Conservation (phyloP, 139 green algal genomes). For the Pleodorina starrii region DNA sequence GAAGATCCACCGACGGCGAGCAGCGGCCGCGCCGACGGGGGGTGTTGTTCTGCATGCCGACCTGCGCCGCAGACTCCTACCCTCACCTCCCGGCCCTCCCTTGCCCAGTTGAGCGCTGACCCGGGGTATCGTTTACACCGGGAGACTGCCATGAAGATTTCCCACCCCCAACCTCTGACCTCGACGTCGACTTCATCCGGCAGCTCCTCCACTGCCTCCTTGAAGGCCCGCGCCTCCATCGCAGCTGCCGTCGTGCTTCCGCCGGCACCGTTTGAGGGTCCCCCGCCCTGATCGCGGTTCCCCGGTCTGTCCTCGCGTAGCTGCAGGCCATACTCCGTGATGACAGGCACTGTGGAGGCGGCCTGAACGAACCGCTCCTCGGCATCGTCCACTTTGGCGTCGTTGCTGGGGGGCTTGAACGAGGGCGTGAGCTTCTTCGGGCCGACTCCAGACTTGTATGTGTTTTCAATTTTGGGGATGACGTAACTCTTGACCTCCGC, state of each 20-base stretch:
- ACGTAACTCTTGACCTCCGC: constrained; percentile 50
- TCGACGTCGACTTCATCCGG: constrained; percentile 56
- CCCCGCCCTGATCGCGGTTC: not conserved
- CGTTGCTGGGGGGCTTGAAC: constrained; percentile 58
- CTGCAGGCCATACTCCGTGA: constrained; percentile 63
- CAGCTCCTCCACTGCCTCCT: constrained; percentile 55
- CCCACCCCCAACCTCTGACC: constrained; percentile 14
- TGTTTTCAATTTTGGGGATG: constrained; percentile 72
- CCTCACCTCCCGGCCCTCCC: too few relatives aligned
- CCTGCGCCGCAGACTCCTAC: too few relatives aligned
- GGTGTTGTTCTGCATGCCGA: too few relatives aligned
- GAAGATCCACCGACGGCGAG: too few relatives aligned
- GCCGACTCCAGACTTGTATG: constrained; percentile 61
- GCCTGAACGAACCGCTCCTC: constrained; percentile 64
- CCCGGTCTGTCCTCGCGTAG: constrained; percentile 7
- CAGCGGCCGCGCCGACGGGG: too few relatives aligned
- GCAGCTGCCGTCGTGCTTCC: not conserved
- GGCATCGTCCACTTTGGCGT: constrained; percentile 39
- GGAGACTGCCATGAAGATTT: not conserved
- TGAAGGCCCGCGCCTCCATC: constrained; percentile 33
- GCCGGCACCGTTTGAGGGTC: not conserved
- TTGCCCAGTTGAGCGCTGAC: too few relatives aligned
- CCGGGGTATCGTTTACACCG: too few relatives aligned
- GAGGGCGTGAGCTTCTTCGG: constrained; percentile 66
- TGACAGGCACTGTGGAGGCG: constrained; percentile 20